These are phyloP conservation scores for Rubroshorea leprosula DNA, from an alignment of 345 rosid species.

Conservation along the genomic window DNA sequence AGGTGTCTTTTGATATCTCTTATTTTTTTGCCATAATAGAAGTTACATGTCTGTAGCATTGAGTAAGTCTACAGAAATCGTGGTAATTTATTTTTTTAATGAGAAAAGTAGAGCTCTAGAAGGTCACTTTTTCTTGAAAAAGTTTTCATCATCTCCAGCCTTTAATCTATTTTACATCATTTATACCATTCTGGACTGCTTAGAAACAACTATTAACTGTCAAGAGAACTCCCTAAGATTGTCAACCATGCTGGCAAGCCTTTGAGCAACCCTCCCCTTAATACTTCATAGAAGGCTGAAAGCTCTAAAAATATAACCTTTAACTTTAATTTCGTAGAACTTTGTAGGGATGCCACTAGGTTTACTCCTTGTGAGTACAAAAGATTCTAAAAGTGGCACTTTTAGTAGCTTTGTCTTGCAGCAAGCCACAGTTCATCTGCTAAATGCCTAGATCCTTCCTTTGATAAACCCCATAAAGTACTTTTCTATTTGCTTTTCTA, in stretches of 20 bases:
- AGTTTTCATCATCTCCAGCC: not conserved
- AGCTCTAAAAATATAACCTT: not conserved
- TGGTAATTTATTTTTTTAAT: not conserved
- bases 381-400: not conserved
- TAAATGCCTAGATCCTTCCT: not conserved
- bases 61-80: not conserved
- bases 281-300: not conserved
- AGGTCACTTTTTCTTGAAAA: not conserved
- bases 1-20: not conserved
- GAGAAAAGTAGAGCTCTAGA: not conserved
- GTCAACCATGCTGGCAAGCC: not conserved
- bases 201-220: not conserved
- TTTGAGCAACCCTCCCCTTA: not conserved
- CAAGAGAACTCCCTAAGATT: not conserved
- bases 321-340: not conserved
- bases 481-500: not conserved
- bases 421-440: not conserved
- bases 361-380: not conserved
- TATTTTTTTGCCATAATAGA: not conserved
- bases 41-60: not conserved
- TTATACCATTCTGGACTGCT: not conserved
- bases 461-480: not conserved
- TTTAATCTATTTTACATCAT: not conserved
- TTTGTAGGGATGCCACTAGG: not conserved
- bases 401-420: not conserved